These are phyloP conservation scores for Colletotrichum gigasporum DNA, from an alignment of 2,329 filamentous ascomycete genomes.

Conservation along the genomic window DNA sequence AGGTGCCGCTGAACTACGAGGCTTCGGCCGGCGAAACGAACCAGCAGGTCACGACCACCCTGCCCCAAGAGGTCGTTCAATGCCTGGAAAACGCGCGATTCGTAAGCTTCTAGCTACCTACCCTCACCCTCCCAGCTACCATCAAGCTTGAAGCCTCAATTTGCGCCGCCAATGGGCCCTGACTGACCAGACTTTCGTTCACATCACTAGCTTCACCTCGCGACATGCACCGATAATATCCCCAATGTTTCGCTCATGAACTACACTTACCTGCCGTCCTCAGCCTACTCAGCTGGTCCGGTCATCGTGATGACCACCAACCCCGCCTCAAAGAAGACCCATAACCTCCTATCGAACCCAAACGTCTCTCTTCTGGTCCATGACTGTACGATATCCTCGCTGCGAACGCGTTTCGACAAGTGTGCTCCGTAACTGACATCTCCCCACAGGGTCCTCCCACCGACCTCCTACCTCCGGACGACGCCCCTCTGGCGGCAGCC, in stretches of 20 bases:
- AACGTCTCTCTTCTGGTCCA: constrained; percentile 95
- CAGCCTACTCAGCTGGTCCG: constrained; percentile 74
- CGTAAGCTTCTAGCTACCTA: constrained; percentile 60
- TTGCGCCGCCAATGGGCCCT: no score
- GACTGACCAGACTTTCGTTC: constrained; percentile 6
- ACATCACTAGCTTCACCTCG: constrained; percentile 85
- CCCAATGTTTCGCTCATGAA: constrained; percentile 98
- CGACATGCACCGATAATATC: constrained; percentile 83
- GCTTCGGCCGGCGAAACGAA: constrained; percentile 78
- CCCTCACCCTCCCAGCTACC: constrained; percentile 21
- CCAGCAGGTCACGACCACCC: constrained; percentile 72
- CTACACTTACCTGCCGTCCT: constrained; percentile 93
- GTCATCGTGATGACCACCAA: constrained; percentile 96
- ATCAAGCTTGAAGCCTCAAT: constrained; percentile 19
- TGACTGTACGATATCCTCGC: constrained; percentile 71
- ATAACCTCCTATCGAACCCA: constrained; percentile 85
- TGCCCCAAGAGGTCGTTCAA: constrained; percentile 87
- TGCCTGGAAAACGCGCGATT: constrained; percentile 96
- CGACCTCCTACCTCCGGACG: constrained; percentile 79
- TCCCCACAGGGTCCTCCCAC: constrained; percentile 78
- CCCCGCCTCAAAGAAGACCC: constrained; percentile 79
- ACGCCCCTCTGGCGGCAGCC: constrained; percentile 68
- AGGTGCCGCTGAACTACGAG: constrained; percentile 79
- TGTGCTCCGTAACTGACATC: constrained; percentile 12
- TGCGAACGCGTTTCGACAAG: not conserved